A percentile compares a stretch with the other conserved stretches of the same genome.
Evolutionary conservation across 441 rosid genomes (phyloP).

Genomic region (Mallotus japonicus): DNA sequence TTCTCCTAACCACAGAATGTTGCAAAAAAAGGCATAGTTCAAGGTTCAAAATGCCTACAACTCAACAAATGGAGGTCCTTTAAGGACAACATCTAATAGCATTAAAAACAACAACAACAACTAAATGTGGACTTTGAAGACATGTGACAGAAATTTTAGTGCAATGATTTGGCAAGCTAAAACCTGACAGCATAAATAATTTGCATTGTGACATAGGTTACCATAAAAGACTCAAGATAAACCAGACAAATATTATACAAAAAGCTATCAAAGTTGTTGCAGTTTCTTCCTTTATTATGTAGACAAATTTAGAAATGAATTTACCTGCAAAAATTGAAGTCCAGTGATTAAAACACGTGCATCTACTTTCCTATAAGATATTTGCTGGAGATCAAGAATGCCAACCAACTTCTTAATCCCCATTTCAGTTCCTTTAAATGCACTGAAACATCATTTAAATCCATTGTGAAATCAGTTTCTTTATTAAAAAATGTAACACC

Average conservation of each 20-base stretch:
- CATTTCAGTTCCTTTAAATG: slow-evolving; percentile 58
- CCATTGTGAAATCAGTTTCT: no score
- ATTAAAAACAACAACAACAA: no score
- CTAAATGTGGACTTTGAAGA: not conserved
- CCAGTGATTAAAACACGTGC: slow-evolving; percentile 73
- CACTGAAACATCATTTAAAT: slow-evolving; percentile 38
- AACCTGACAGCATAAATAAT: not conserved
- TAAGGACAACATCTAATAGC: not conserved
- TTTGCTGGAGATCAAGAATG: slow-evolving; percentile 59
- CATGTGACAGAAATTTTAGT: not conserved
- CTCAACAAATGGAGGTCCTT: not conserved
- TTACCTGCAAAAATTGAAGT: slow-evolving; percentile 86
- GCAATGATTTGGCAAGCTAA: not conserved
- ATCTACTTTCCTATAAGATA: slow-evolving; percentile 68
- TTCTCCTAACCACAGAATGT: not conserved
- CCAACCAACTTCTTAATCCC: slow-evolving; percentile 69
- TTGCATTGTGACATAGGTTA: not conserved
- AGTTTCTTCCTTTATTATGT: no score
- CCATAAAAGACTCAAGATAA: not conserved
- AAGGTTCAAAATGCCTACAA: not conserved
- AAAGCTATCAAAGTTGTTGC: not conserved
- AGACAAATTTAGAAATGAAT: slow-evolving; percentile 2
- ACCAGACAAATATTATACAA: not conserved
- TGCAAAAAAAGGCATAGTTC: not conserved
- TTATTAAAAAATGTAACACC: no score